These are phyloP conservation scores for Candida nemodendra DNA, from an alignment of 805 yeast genomes.

Conservation along the genomic window DNA sequence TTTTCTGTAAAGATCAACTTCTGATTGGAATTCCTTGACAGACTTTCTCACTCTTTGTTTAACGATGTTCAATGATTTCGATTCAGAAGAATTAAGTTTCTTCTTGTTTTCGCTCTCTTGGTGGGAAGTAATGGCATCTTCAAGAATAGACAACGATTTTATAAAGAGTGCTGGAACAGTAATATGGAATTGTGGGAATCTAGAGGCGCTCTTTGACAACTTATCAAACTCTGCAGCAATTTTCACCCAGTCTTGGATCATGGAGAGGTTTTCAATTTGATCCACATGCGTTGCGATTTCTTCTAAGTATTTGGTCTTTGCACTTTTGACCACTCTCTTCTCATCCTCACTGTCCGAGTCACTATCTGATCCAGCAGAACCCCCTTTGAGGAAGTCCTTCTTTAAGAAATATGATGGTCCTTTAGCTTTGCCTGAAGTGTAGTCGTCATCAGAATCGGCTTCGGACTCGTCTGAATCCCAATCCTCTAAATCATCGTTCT, in stretches of 20 bases:
- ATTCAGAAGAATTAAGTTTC: constrained; percentile 76
- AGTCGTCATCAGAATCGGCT: constrained; percentile 45
- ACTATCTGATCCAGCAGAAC: constrained; percentile 36
- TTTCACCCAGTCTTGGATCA: constrained; percentile 75
- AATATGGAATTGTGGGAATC: constrained; percentile 73
- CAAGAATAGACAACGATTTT: constrained; percentile 67
- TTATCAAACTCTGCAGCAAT: constrained; percentile 78
- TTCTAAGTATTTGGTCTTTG: constrained; percentile 88
- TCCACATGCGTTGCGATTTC: constrained; percentile 72
- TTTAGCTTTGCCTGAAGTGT: constrained; percentile 30
- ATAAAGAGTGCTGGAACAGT: constrained; percentile 72
- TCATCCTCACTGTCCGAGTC: constrained; percentile 50
- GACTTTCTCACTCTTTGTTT: constrained; percentile 87
- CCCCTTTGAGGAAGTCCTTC: constrained; percentile 45
- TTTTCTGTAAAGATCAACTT: constrained; percentile 58
- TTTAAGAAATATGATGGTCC: constrained; percentile 60
- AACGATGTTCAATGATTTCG: constrained; percentile 82
- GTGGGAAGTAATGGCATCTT: constrained; percentile 58
- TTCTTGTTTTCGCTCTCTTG: constrained; percentile 52
- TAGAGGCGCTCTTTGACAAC: constrained; percentile 61
- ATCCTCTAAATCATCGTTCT: constrained; percentile 43
- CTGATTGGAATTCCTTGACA: constrained; percentile 62
- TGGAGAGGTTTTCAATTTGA: constrained; percentile 65
- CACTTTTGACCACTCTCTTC: constrained; percentile 84
- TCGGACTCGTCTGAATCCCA: constrained; percentile 40